Evolutionary conservation across 2,329 filamentous ascomycete genomes (phyloP), one percentile per base, ranked within the genome.

Genomic region (Periconia digitata): DNA sequence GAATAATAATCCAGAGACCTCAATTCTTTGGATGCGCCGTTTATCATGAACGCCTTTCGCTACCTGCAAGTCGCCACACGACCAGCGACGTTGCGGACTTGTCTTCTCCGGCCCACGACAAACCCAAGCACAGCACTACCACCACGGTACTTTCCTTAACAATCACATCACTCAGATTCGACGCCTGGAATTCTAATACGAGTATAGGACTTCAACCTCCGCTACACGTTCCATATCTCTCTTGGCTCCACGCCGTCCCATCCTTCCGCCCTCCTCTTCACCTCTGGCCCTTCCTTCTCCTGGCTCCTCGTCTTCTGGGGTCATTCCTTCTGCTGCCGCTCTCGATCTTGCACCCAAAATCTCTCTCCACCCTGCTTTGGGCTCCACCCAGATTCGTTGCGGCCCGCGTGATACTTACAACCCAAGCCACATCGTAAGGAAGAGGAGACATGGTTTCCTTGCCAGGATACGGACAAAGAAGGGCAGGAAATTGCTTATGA

Each of bases 361-460:
- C 34, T 70, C 70, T 1, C 50, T 63, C 13, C 69, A 72, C 42
- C 70, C 73, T 1, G 64, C 62, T 2, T 54, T 75, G 8, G 62
- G 63, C 8, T 53, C 65, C 29, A 62, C 69, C 20, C 75, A 77
- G 56, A 70, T 76, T 18, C 70, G 76, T 35, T 74, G 72, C 56
- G 74, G 72, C 2, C 77, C 76, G 22, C 75, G 83, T 54, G 70
- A 78, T 48, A 85, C 83, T 36, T 85, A 76, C 60, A 80, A 81
- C 46, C 82, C 82, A 8, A 83, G 78, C 43, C 79, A 84, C 53
- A 63, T 77, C 38, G 79, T 84, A 36, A 75, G 84, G 64, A 86
- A 85, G 72, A 74, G 83, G 53, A 75, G 83, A 58, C 80, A 83
- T 69, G 83, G 83, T 2, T 85, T 84, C 60, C 62, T 85, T 50